These are phyloP conservation scores for Penicillium herquei DNA, from an alignment of 495 filamentous ascomycete species.

Conservation along the genomic window DNA sequence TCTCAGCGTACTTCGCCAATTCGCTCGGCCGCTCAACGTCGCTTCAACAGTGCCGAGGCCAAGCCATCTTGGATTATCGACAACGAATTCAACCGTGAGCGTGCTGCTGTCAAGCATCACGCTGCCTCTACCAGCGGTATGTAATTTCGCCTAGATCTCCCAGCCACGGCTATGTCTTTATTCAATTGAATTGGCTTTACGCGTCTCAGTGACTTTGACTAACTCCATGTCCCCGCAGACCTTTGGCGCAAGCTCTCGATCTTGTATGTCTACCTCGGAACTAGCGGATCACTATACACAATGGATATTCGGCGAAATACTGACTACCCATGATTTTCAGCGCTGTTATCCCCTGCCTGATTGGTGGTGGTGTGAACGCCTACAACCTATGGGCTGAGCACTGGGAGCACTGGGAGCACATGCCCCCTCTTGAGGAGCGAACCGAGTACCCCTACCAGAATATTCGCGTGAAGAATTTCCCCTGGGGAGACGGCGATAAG, in stretches of 20 bases:
- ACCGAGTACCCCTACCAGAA: constrained; percentile 92
- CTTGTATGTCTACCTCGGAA: constrained; percentile 61
- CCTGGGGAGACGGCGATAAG: constrained; percentile 93
- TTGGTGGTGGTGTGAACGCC: constrained; percentile 72
- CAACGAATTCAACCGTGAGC: constrained; percentile 87
- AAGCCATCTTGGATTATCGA: constrained; percentile 56
- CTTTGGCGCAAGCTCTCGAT: constrained; percentile 92
- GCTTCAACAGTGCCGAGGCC: constrained; percentile 59
- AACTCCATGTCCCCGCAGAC: constrained; percentile 54
- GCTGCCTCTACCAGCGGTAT: constrained; percentile 75
- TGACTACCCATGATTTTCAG: constrained; percentile 37
- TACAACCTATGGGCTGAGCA: constrained; percentile 90
- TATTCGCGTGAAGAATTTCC: constrained; percentile 84
- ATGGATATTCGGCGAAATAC: neutral
- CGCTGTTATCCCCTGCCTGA: constrained; percentile 64
- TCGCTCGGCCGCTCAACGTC: constrained; percentile 63
- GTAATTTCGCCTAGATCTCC: constrained; percentile 25
- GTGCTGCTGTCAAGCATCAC: constrained; percentile 80
- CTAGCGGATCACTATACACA: neutral
- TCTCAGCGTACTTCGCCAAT: constrained; percentile 57
- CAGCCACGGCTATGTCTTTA: neutral
- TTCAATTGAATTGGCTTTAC: neutral
- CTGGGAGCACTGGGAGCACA: constrained; percentile 90
- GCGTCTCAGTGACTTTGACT: constrained; percentile 18
- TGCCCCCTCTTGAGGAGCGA: constrained; percentile 83